phyloP scores from a whole-genome alignment of 2,329 filamentous ascomycete species.

The Aspergillus sp. region DNA sequence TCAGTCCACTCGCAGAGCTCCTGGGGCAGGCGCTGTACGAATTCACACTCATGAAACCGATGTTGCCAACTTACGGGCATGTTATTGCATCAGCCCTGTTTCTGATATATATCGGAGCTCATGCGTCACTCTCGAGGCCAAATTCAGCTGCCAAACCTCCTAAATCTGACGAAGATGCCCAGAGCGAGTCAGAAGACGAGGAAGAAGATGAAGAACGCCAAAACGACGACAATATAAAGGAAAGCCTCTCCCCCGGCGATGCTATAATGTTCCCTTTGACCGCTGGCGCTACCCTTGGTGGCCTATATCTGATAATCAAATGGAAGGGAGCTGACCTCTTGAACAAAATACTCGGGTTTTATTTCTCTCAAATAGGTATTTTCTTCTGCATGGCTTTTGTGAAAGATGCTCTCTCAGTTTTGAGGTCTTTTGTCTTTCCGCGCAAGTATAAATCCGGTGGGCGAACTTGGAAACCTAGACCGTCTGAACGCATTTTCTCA shows the following conservation, averaged over 20 bases:
- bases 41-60: conserved; percentile 43
- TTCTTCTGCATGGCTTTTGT: conserved; percentile 72
- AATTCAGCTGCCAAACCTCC: conserved; percentile 70
- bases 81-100: conserved; percentile 69
- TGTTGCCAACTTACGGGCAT: conserved; percentile 60
- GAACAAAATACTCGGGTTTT: conserved; percentile 78
- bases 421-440: conserved; percentile 71
- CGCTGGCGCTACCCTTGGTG: conserved; percentile 69
- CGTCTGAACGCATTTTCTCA: conserved; percentile 32
- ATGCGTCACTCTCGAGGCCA: conserved; percentile 81
- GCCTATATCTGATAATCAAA: conserved; percentile 85
- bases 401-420: conserved; percentile 67
- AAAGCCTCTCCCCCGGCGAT: conserved; percentile 72
- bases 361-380: conserved; percentile 79
- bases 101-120: conserved; percentile 80
- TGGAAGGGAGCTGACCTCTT: conserved; percentile 78
- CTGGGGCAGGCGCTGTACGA: conserved; percentile 46
- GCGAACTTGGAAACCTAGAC: conserved; percentile 48
- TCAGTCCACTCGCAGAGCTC: conserved; percentile 39
- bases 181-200: conserved; percentile 33
- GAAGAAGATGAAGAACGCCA: conserved; percentile 55
- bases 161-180: conserved; percentile 33
- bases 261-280: conserved; percentile 81
- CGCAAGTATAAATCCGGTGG: conserved; percentile 60
- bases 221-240: conserved; percentile 58